Evolutionary conservation across 2,329 filamentous ascomycete species (phyloP), one percentile per base, ranked within the genome.

Genomic region (Neodidymelliopsis sp.): DNA sequence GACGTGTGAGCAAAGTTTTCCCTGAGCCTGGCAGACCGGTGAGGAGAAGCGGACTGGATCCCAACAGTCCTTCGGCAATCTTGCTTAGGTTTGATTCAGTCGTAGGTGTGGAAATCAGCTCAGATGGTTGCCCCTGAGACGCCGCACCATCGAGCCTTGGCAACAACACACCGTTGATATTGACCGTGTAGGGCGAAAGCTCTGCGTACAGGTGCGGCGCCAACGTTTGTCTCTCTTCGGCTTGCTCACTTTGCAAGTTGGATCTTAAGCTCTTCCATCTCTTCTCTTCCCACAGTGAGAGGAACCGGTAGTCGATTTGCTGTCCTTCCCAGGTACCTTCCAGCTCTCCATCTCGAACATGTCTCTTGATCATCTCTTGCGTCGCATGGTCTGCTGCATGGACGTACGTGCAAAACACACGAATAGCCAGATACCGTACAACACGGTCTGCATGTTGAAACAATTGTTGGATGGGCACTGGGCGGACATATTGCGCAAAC

Each of bases 1-100:
- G 88, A 57, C 90, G 88, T 11, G 95, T 84, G 15, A 96, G 74
- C 0, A 90, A 86, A 0, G 94, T 97, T 77, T 99, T 99, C 39
- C 94, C 94, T 23, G 89, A 89, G 15, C 95, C 93, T 6, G 93
- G 84, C 11, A 90, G 78, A 1, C 94, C 94, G 55, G 91, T 84
- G 4, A 99, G 79, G 15, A 99, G 78, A 25, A 97, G 80, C 0
- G 95, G 91, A 0, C 85, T 84, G 1, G 83, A 70, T 4, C 79
- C 79, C 33, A 88, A 85, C 22, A 99, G 77, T 35, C 86, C 81
- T 20, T 75, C 73, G 2, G 89, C 88, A 46, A 97, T 81, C 9
- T 72, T 78, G 62, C 84, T 82, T 27, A 96, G 77, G 58, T 97
- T 99, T 8, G 71, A 70, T 23, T 81, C 74, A 0, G 91, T 90